Conservation (phyloP, 1,139 yeast species). For the Blastobotrys illinoisensis region DNA sequence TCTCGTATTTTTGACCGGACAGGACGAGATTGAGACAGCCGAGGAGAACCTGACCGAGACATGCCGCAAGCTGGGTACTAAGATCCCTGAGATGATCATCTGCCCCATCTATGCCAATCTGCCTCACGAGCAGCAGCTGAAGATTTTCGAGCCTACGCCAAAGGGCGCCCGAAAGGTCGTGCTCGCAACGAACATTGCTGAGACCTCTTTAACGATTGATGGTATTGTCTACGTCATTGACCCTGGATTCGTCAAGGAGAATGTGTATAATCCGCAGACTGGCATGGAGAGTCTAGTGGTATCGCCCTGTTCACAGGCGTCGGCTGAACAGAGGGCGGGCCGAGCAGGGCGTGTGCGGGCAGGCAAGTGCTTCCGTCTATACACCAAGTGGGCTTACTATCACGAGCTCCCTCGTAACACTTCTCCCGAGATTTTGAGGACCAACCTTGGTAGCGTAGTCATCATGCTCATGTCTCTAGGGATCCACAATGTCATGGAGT, state of each 20-base stretch:
- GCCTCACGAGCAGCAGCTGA: conserved; percentile 76
- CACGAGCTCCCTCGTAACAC: conserved; percentile 75
- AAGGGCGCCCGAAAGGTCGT: conserved; percentile 75
- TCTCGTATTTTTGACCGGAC: conserved; percentile 88
- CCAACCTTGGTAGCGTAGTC: conserved; percentile 72
- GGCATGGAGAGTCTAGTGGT: conserved; percentile 90
- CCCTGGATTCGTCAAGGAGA: conserved; percentile 95
- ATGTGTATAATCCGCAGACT: conserved; percentile 80
- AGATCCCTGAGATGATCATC: conserved; percentile 58
- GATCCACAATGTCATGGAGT: conserved; percentile 69
- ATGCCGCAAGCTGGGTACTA: conserved; percentile 54
- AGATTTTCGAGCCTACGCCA: conserved; percentile 87
- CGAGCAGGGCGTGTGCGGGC: conserved; percentile 97
- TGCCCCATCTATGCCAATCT: conserved; percentile 91
- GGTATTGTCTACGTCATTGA: conserved; percentile 97
- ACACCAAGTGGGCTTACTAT: conserved; percentile 78
- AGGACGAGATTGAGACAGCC: conserved; percentile 85
- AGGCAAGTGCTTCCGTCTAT: conserved; percentile 86
- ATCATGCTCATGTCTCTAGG: conserved; percentile 74
- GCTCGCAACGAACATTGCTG: conserved; percentile 93
- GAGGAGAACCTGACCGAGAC: conserved; percentile 69
- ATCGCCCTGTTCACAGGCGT: conserved; percentile 84
- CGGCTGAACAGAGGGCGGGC: conserved; percentile 95
- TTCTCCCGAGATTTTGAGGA: conserved; percentile 81
- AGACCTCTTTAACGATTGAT: conserved; percentile 94